Evolutionary conservation across 495 filamentous ascomycete genomes (phyloP).

Genomic region (Penicillium manginii): DNA sequence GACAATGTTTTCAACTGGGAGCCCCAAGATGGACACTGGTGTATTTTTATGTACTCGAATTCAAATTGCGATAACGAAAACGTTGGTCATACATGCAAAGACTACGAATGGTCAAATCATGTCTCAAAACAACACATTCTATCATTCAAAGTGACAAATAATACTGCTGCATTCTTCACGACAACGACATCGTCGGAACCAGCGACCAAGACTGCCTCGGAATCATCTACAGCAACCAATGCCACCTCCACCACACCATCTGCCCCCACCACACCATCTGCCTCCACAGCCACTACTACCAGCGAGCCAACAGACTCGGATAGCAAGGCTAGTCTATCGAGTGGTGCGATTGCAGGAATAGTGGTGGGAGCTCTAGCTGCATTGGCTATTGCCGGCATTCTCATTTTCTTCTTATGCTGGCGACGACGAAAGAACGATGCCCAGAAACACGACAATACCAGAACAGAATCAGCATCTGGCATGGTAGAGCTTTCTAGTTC

Average conservation of each 20-base stretch:
- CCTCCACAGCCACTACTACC: constrained; percentile 5
- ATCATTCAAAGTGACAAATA: constrained; percentile 8
- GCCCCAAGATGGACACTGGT: constrained; percentile 9
- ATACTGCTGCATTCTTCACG: neutral
- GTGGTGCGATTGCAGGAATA: constrained; percentile 38
- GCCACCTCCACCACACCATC: constrained; percentile 6
- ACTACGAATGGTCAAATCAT: constrained; percentile 9
- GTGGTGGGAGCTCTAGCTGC: constrained; percentile 40
- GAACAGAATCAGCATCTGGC: neutral
- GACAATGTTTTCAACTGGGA: constrained; percentile 17
- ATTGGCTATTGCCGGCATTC: constrained; percentile 39
- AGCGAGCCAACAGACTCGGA: neutral
- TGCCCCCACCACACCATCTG: constrained; percentile 2
- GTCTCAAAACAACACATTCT: constrained; percentile 1
- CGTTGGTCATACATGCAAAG: constrained; percentile 14
- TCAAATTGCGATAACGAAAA: constrained; percentile 4
- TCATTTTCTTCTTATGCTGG: constrained; percentile 36
- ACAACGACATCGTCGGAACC: neutral
- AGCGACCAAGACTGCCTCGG: constrained; percentile 6
- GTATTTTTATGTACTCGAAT: constrained; percentile 15
- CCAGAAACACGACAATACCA: neutral
- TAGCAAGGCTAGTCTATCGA: constrained; percentile 14
- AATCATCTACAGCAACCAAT: constrained; percentile 6
- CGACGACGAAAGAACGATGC: constrained; percentile 7
- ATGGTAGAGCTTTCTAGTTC: neutral